Evolutionary conservation across 495 filamentous ascomycete genomes (phyloP), one percentile per base, ranked within the genome.

Genomic region (Neurospora hispaniola): DNA sequence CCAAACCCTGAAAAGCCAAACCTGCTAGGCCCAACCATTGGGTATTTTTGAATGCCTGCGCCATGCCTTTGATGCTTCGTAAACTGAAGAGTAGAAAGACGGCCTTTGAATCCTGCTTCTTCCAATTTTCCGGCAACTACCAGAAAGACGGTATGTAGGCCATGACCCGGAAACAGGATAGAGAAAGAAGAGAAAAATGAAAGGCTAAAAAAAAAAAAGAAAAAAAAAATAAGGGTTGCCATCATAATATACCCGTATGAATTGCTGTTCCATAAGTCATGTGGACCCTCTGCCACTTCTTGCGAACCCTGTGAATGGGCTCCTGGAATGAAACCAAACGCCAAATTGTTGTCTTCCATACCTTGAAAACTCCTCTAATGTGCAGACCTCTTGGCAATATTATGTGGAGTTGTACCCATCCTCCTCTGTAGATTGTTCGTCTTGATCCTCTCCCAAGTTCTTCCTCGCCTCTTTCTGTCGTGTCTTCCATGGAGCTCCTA

Each of bases 251-350:
- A 35, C 14, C 54, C 54, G 35, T 66, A 18, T 38, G 14, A 35
- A 35, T 66, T 66, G 54, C 54, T 66, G 54, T 66, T 66, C 54
- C 54, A 66, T 66, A 66, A 66, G 54, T 66, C 54, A 66, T 66
- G 54, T 66, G 12, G 54, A 16, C 27, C 48, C 27, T 59, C 54
- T 66, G 27, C 54, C 54, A 18, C 54, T 66, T 66, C 27, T 18
- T 66, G 54, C 16, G 7, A 66, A 27, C 27, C 54, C 54, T 66
- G 54, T 66, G 27, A 66, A 66, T 14, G 14, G 54, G 23, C 27
- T 35, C 54, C 27, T 18, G 12, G 12, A 38, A 12, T 35, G 54
- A 66, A 66, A 18, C 54, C 54, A 66, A 66, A 66, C 54, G 54
- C 54, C 54, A 35, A 59, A 31, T 6, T 66, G 54, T 35, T 66